Evolutionary conservation across 768 basidiomycete genomes (phyloP).

Genomic region (Mycena belliarum): DNA sequence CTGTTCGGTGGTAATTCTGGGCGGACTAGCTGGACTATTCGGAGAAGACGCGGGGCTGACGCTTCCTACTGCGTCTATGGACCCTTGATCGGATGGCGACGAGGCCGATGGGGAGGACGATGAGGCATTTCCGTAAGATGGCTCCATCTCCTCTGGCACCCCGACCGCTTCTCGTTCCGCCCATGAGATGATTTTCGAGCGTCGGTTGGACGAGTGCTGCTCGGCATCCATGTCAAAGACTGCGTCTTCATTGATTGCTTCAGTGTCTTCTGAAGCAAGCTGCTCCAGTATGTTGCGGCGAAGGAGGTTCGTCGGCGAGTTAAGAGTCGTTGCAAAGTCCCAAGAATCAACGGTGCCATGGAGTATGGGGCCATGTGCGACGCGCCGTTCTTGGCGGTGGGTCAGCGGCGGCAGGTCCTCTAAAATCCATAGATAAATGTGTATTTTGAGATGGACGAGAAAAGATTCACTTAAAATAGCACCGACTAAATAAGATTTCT

Average conservation of each 20-base stretch:
- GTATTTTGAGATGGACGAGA: not conserved
- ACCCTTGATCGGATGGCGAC: slow-evolving; percentile 1
- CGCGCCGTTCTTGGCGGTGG: slow-evolving; percentile 70
- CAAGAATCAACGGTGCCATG: slow-evolving; percentile 72
- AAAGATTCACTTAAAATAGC: slow-evolving; percentile 61
- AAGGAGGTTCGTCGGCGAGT: slow-evolving; percentile 37
- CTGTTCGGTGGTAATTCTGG: not conserved
- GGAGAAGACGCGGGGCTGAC: slow-evolving; percentile 4
- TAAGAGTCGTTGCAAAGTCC: slow-evolving; percentile 66
- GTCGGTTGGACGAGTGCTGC: slow-evolving; percentile 5
- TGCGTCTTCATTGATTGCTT: slow-evolving; percentile 28
- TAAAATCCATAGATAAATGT: slow-evolving; percentile 23
- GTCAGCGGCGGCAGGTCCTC: slow-evolving; percentile 73
- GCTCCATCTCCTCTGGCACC: slow-evolving; percentile 1
- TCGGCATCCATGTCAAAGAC: slow-evolving; percentile 42
- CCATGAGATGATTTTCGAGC: slow-evolving; percentile 25
- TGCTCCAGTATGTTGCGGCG: slow-evolving; percentile 18
- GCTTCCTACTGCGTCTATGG: not conserved
- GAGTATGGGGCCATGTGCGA: slow-evolving; percentile 34
- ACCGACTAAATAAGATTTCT: slow-evolving; percentile 74
- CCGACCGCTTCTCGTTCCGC: not conserved
- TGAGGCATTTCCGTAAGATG: not conserved
- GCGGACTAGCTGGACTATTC: not conserved
- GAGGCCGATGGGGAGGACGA: slow-evolving; percentile 1
- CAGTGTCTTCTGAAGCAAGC: slow-evolving; percentile 23